Evolutionary conservation across 345 rosid genomes (phyloP).

Genomic region (Abelmoschus esculentus): DNA sequence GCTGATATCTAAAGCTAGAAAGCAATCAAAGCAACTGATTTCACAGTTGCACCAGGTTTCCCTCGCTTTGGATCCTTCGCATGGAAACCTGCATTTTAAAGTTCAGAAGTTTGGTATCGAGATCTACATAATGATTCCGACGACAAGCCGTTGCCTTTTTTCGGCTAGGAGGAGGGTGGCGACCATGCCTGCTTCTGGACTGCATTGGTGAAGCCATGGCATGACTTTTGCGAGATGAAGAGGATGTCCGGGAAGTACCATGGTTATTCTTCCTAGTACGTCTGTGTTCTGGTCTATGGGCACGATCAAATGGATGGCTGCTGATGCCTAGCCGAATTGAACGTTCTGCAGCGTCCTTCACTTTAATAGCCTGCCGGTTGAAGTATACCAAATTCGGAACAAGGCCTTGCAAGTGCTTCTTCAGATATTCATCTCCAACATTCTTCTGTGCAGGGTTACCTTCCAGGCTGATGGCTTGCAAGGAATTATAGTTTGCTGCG

Average conservation of each 20-base stretch:
- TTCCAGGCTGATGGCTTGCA: too few species aligned
- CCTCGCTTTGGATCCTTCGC: too few species aligned
- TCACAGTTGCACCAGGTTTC: too few species aligned
- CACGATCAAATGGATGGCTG: conserved; percentile 53
- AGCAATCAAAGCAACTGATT: too few species aligned
- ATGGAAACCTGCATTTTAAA: too few species aligned
- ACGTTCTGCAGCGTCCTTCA: conserved; percentile 60
- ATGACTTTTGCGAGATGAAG: conserved; percentile 46
- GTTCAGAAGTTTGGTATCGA: too few species aligned
- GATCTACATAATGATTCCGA: too few species aligned
- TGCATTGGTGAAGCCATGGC: conserved; percentile 33
- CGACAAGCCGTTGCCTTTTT: conserved; percentile 17
- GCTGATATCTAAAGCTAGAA: too few species aligned
- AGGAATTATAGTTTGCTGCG: too few species aligned
- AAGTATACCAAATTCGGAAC: conserved; percentile 73
- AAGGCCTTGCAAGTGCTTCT: conserved; percentile 69
- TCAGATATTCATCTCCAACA: conserved; percentile 68
- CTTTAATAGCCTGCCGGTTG: conserved; percentile 67
- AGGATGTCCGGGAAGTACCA: conserved; percentile 34
- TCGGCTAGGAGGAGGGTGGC: conserved; percentile 44
- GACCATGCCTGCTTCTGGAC: conserved; percentile 46
- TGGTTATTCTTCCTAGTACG: conserved; percentile 50
- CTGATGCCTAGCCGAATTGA: conserved; percentile 54
- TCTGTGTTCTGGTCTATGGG: conserved; percentile 57
- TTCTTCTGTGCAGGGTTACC: too few species aligned